Conservation (phyloP, 2,329 filamentous ascomycete species). For the Pseudonectria buxi region DNA sequence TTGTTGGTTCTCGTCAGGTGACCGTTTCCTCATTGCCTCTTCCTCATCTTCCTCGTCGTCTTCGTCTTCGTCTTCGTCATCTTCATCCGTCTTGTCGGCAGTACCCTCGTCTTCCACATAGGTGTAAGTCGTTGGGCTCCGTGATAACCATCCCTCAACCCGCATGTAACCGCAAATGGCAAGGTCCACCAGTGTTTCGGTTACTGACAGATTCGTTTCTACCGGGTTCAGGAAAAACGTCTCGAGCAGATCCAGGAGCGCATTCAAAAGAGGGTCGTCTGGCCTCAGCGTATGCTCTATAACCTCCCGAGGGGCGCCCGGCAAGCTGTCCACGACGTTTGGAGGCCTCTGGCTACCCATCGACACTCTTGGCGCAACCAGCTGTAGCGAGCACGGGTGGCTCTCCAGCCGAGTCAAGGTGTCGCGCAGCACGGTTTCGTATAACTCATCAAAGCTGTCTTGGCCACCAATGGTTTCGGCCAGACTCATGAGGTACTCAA, state of each 20-base stretch:
- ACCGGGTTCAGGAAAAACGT: slow-evolving; percentile 86
- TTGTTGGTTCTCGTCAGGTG: neutral
- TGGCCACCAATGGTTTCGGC: slow-evolving; percentile 63
- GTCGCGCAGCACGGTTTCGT: slow-evolving; percentile 66
- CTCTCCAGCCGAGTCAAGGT: slow-evolving; percentile 61
- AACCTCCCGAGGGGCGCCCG: slow-evolving; percentile 55
- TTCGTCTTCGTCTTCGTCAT: slow-evolving; percentile 3
- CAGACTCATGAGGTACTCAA: slow-evolving; percentile 63
- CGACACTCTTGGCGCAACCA: slow-evolving; percentile 56
- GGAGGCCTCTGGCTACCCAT: slow-evolving; percentile 51
- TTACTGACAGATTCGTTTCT: slow-evolving; percentile 83
- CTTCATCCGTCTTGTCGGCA: neutral
- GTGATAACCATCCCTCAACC: slow-evolving; percentile 84
- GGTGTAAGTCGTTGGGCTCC: slow-evolving; percentile 58
- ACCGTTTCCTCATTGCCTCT: neutral
- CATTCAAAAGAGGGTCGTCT: slow-evolving; percentile 57
- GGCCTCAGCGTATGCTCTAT: slow-evolving; percentile 54
- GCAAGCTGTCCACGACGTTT: slow-evolving; percentile 47
- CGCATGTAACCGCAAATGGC: slow-evolving; percentile 78
- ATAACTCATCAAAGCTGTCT: slow-evolving; percentile 65
- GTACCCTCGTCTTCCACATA: slow-evolving; percentile 36
- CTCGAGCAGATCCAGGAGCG: slow-evolving; percentile 63
- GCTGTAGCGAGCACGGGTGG: slow-evolving; percentile 64
- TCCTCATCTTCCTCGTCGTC: slow-evolving; percentile 3
- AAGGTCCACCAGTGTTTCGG: slow-evolving; percentile 74